phyloP scores from a whole-genome alignment of 2,329 filamentous ascomycete species.

The Fusarium graminum region DNA sequence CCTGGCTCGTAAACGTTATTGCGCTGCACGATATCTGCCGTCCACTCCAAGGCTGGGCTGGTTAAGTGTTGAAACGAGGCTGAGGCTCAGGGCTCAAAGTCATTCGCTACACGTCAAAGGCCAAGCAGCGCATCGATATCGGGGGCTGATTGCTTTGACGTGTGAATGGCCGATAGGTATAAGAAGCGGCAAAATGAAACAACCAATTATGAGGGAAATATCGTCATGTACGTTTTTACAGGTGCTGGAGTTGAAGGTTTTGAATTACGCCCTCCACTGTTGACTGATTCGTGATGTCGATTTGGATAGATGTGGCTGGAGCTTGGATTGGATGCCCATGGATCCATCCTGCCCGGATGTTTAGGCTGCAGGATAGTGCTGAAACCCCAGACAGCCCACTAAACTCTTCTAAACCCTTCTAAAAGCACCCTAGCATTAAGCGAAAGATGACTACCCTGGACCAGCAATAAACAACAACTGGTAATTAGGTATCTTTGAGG shows the following conservation, averaged over 20 bases:
- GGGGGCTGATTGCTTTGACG: constrained; percentile 6
- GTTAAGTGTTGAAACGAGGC: constrained; percentile 20
- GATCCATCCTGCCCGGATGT: constrained; percentile 7
- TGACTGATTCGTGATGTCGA: neutral
- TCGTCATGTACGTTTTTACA: neutral
- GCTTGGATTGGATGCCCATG: too few relatives aligned
- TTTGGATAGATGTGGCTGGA: constrained; percentile 18
- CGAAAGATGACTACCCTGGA: neutral
- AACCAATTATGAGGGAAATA: neutral
- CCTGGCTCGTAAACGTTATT: too few relatives aligned
- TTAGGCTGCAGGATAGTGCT: constrained; percentile 20
- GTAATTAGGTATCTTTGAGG: too few relatives aligned
- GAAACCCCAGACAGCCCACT: constrained; percentile 19
- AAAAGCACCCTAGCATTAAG: neutral
- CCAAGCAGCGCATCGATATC: constrained; percentile 9
- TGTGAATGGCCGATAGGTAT: constrained; percentile 12
- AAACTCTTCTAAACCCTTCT: constrained; percentile 21
- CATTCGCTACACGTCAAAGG: constrained; percentile 20
- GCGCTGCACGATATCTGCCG: constrained; percentile 15
- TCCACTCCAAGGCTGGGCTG: constrained; percentile 21
- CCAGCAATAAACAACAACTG: neutral
- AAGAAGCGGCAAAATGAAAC: neutral
- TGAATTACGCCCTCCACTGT: neutral
- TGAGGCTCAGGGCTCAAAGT: constrained; percentile 31
- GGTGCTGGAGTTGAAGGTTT: neutral